Evolutionary conservation across 208 protist species (phyloP).

Genomic region (Leishmania gerbilli): DNA sequence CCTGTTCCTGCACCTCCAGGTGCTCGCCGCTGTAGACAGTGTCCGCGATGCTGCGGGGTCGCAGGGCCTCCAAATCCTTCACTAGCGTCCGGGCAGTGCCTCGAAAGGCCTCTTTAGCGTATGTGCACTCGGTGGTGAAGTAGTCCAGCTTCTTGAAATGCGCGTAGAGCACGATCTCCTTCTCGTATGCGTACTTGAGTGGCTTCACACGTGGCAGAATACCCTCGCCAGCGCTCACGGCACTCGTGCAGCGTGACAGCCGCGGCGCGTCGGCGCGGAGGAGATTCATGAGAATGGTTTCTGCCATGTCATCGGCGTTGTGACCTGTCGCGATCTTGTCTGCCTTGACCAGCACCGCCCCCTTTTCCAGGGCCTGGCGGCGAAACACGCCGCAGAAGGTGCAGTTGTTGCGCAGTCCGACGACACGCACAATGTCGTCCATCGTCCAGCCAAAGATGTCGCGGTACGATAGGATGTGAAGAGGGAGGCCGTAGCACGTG

Average conservation of each 20-base stretch:
- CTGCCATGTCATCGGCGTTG: slow-evolving; percentile 98
- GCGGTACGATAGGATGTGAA: slow-evolving; percentile 95
- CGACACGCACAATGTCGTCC: slow-evolving; percentile 95
- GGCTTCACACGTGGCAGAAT: slow-evolving; percentile 94
- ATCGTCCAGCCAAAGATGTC: slow-evolving; percentile 98
- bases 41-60: slow-evolving; percentile 91
- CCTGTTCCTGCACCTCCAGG: slow-evolving; percentile 61
- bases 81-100: slow-evolving; percentile 92
- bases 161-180: slow-evolving; percentile 99
- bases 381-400: slow-evolving; percentile 98
- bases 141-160: slow-evolving; percentile 98
- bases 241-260: slow-evolving; percentile 88
- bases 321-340: slow-evolving; percentile 97
- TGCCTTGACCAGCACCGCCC: slow-evolving; percentile 83
- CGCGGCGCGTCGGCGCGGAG: slow-evolving; percentile 95
- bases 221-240: slow-evolving; percentile 39
- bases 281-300: slow-evolving; percentile 98
- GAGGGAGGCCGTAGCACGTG: slow-evolving; percentile 90
- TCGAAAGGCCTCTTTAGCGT: slow-evolving; percentile 97
- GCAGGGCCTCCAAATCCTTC: slow-evolving; percentile 94
- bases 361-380: slow-evolving; percentile 96
- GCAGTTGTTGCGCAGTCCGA: slow-evolving; percentile 96
- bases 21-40: slow-evolving; percentile 92
- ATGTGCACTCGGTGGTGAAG: slow-evolving; percentile 98
- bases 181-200: slow-evolving; percentile 97